phyloP scores from a whole-genome alignment of 352 stramenopile genomes.

The Phytopythium ostracodes region DNA sequence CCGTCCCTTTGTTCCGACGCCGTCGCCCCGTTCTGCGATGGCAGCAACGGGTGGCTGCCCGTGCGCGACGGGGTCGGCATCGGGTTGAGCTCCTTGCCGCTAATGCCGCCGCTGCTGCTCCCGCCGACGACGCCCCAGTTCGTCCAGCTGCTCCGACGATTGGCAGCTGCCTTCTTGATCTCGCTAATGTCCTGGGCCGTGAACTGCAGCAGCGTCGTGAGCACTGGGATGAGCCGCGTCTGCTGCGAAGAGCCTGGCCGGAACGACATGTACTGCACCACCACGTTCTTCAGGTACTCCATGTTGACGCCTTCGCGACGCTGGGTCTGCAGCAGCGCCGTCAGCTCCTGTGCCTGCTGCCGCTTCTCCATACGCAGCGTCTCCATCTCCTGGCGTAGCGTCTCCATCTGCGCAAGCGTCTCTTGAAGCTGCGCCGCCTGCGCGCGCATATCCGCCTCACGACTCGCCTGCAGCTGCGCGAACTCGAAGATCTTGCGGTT shows the following conservation, averaged over 20 bases:
- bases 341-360: constrained; percentile 63
- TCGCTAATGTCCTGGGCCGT: constrained; percentile 68
- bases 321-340: constrained; percentile 73
- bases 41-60: constrained; percentile 13
- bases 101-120: constrained; percentile 18
- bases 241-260: constrained; percentile 78
- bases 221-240: constrained; percentile 65
- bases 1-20: not conserved
- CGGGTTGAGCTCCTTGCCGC: constrained; percentile 65
- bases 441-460: constrained; percentile 59
- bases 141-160: constrained; percentile 65
- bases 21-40: constrained; percentile 8
- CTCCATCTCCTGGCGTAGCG: constrained; percentile 42
- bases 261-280: constrained; percentile 90
- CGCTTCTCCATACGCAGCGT: constrained; percentile 54
- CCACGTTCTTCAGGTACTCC: constrained; percentile 90
- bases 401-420: constrained; percentile 38
- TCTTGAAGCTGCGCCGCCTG: constrained; percentile 55
- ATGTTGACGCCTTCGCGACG: constrained; percentile 86
- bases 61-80: constrained; percentile 20
- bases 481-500: constrained; percentile 88
- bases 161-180: constrained; percentile 55
- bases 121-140: constrained; percentile 48
- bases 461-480: constrained; percentile 78
- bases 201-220: constrained; percentile 86